Conservation (phyloP, 495 filamentous ascomycete species). For the Aspergillus carlsbadensis region DNA sequence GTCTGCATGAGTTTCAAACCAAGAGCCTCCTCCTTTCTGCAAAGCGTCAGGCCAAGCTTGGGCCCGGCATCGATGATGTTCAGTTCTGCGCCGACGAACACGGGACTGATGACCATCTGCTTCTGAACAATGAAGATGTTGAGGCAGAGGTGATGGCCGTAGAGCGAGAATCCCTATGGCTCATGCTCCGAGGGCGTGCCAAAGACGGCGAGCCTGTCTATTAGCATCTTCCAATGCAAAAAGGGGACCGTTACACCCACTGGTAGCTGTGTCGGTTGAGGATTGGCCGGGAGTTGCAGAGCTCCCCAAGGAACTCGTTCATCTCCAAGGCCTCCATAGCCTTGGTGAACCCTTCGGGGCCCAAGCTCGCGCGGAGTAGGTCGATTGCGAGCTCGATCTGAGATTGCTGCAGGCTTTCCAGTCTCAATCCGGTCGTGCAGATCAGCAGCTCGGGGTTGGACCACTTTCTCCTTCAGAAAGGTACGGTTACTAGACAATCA, state of each 20-base stretch:
- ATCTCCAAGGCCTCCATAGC: constrained; percentile 68
- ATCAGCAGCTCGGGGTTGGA: constrained; percentile 73
- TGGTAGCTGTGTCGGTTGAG: constrained; percentile 58
- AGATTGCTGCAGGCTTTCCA: constrained; percentile 52
- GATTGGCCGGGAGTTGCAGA: constrained; percentile 57
- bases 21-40: constrained; percentile 61
- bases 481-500: too few relatives aligned
- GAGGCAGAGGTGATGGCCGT: constrained; percentile 74
- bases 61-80: constrained; percentile 67
- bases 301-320: constrained; percentile 74
- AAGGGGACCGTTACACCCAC: too few relatives aligned
- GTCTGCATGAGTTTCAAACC: constrained; percentile 68
- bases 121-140: constrained; percentile 60
- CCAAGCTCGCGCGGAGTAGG: constrained; percentile 57
- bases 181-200: constrained; percentile 44
- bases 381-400: constrained; percentile 49
- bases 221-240: too few relatives aligned
- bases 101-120: constrained; percentile 64
- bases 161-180: constrained; percentile 73
- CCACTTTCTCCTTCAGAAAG: constrained; percentile 64
- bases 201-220: constrained; percentile 63
- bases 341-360: constrained; percentile 68
- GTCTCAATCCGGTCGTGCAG: constrained; percentile 59
- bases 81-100: constrained; percentile 76
- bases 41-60: constrained; percentile 57